Conservation (phyloP, 345 rosid genomes). For the Citrus reticulata region DNA sequence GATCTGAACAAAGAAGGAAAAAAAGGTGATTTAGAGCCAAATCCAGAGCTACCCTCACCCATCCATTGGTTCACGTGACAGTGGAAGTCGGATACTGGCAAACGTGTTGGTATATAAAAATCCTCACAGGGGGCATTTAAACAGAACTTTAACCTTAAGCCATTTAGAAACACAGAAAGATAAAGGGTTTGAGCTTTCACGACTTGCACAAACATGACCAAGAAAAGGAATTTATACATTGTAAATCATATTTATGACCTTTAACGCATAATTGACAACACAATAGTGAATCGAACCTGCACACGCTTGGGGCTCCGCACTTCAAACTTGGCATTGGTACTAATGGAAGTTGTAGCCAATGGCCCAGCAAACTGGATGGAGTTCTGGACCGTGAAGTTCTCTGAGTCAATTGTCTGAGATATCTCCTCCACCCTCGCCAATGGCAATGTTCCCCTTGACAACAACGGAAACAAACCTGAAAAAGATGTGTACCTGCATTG, state of each 20-base stretch:
- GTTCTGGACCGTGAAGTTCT: conserved; percentile 71
- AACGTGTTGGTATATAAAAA: not conserved
- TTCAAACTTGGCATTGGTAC: conserved; percentile 88
- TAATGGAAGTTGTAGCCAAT: conserved; percentile 71
- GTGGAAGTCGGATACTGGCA: not conserved
- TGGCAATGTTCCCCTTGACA: conserved; percentile 57
- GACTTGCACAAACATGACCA: not conserved
- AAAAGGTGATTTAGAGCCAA: not conserved
- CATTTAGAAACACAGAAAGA: not conserved
- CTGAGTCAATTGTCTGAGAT: conserved; percentile 87
- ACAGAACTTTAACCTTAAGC: not conserved
- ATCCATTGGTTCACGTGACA: not conserved
- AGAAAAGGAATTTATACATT: not conserved
- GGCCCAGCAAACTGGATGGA: conserved; percentile 77
- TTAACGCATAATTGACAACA: not conserved
- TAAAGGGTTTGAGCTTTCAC: not conserved
- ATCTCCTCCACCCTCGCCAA: conserved; percentile 85
- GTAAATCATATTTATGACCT: not conserved
- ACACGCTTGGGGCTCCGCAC: conserved; percentile 85
- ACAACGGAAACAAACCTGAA: conserved; percentile 68
- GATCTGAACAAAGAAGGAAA: conserved; percentile 38
- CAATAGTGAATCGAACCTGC: conserved; percentile 42
- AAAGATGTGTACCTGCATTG: conserved; percentile 78
- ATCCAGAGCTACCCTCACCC: not conserved
- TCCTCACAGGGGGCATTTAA: not conserved